Percentiles rank a stretch among this genome's conserved stretches.
Evolutionary conservation across 2,329 filamentous ascomycete genomes (phyloP).

Genomic region (Diaporthe sp.): DNA sequence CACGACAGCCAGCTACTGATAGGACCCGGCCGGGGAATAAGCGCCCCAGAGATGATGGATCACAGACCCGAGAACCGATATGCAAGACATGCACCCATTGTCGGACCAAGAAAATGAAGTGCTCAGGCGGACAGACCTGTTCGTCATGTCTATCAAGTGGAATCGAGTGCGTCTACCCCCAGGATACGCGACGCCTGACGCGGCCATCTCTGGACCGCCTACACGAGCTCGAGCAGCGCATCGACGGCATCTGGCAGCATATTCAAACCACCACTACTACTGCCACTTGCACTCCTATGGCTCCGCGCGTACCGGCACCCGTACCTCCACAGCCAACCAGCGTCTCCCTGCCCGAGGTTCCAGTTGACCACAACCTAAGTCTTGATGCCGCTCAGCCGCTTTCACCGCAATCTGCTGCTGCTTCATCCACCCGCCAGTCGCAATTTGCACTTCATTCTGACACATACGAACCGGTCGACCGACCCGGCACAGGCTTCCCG

Average conservation of each 20-base stretch:
- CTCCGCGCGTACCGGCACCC: too few relatives aligned
- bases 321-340: not conserved
- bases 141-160: conserved; percentile 7
- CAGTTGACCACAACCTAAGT: not conserved
- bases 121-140: not conserved
- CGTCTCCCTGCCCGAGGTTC: not conserved
- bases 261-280: not conserved
- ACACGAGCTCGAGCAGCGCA: not conserved
- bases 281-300: not conserved
- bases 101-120: conserved; percentile 12
- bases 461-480: not conserved
- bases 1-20: not conserved
- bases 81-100: conserved; percentile 12
- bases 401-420: not conserved
- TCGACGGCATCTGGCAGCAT: conserved; percentile 12
- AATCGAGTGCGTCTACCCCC: conserved; percentile 2
- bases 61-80: not conserved
- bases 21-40: not conserved
- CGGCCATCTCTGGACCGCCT: not conserved
- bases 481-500: not conserved
- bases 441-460: not conserved
- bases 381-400: not conserved
- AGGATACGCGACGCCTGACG: not conserved
- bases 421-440: not conserved
- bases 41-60: not conserved